Base-by-base conservation (phyloP, 306 rosid species). In the Quercus berberidifolia region DNA sequence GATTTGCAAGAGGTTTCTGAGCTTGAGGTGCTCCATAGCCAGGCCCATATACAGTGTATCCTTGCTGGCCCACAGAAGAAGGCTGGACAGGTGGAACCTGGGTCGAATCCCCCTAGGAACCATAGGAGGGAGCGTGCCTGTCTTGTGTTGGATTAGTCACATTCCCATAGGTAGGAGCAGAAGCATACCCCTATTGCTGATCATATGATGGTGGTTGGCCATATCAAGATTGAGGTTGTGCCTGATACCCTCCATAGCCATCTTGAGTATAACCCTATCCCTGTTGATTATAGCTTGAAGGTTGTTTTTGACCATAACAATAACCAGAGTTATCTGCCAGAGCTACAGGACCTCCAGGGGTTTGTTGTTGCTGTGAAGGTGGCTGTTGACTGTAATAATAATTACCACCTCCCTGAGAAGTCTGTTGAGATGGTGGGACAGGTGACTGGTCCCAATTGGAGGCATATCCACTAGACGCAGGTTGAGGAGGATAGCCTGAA, bases 371-470 rank as follows among this genome's bases (percentile, higher is more conserved):
- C 78, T 88, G 90, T 51, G 87, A 57, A 18, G 6, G 38, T 33
- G 84, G 80, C 62, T 89, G 87, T 78, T 94, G 98, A 76, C 84
- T 80, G 73, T 95, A 95, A 82, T 93, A 95, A 85, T 95, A 98
- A 76, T 96, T 93, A 68, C 95, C 87, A 28, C 91, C 85, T 5
- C 86, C 94, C 68, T 90, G 97, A 28, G 93, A 30, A 69, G 92
- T 65, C 78, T 92, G 94, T 85, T 95, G 99, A 75, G 87, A 26
- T 78, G 90, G 86, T 11, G 94, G 84, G 28, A 52, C 90, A 71
- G 88, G 19, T 55, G 99, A 95, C 71, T 91, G 97, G 83, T 95
- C 99, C 99, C 98, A 95, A 71, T 71, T 87, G 74, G 94, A 30
- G 38, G 96, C 64, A 78, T 92, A 92, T 57, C 97, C 98, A 82